These are phyloP conservation scores for Kazachstania psychrophila DNA, from an alignment of 805 yeast species.

Conservation along the genomic window DNA sequence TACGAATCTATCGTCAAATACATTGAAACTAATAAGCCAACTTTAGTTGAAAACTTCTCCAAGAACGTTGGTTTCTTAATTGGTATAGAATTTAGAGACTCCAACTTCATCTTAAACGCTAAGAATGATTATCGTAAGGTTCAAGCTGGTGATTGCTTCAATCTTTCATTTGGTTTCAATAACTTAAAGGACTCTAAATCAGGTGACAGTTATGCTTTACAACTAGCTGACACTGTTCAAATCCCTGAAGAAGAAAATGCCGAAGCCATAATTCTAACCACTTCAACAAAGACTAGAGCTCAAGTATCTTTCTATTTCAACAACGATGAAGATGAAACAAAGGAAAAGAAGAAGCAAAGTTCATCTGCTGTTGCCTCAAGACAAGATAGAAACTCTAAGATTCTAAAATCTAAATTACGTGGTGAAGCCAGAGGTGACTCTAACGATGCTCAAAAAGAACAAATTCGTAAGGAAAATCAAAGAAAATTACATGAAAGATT, in stretches of 20 bases:
- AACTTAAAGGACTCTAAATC: slow-evolving; percentile 45
- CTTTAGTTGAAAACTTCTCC: slow-evolving; percentile 52
- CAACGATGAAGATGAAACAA: slow-evolving; percentile 45
- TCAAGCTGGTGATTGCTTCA: slow-evolving; percentile 63
- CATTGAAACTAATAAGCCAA: slow-evolving; percentile 55
- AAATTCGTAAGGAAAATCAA: slow-evolving; percentile 75
- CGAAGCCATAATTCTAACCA: slow-evolving; percentile 61
- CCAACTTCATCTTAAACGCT: slow-evolving; percentile 59
- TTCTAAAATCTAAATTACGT: slow-evolving; percentile 69
- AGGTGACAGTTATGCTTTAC: slow-evolving; percentile 55
- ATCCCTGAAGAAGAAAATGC: slow-evolving; percentile 40
- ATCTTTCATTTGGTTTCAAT: slow-evolving; percentile 69
- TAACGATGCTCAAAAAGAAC: slow-evolving; percentile 68
- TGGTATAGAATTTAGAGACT: slow-evolving; percentile 84
- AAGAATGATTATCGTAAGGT: slow-evolving; percentile 57
- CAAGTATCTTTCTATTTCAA: slow-evolving; percentile 82
- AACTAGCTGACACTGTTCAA: slow-evolving; percentile 73
- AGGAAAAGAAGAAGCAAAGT: slow-evolving; percentile 34
- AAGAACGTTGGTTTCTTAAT: slow-evolving; percentile 81
- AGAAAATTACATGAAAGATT: slow-evolving; percentile 72
- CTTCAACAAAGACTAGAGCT: slow-evolving; percentile 57
- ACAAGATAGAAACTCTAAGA: slow-evolving; percentile 43
- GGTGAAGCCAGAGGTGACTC: slow-evolving; percentile 57
- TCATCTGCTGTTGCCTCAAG: slow-evolving; percentile 26
- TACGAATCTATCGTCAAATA: slow-evolving; percentile 54